A percentile compares a stretch with the other conserved stretches of the same genome.
Evolutionary conservation across 2,329 filamentous ascomycete genomes (phyloP).

Genomic region (Golovinomyces cichoracearum): DNA sequence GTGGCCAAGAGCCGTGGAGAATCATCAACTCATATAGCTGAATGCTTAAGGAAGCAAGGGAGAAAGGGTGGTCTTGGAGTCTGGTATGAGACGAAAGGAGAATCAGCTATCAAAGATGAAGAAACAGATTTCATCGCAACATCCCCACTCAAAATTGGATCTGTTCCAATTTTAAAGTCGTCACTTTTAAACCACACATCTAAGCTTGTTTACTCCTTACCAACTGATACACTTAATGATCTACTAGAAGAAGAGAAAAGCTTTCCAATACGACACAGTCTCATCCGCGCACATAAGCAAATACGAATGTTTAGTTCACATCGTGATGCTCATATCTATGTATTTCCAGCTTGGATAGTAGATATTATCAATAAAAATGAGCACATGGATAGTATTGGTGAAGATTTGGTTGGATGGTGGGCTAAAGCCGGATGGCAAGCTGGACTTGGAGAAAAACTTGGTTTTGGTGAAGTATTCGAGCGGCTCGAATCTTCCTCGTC

Average conservation of each 20-base stretch:
- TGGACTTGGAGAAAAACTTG: constrained; percentile 53
- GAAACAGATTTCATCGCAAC: constrained; percentile 82
- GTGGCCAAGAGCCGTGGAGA: constrained; percentile 23
- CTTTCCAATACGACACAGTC: constrained; percentile 47
- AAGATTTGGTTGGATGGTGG: constrained; percentile 88
- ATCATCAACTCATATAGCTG: constrained; percentile 20
- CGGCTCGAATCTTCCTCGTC: constrained; percentile 19
- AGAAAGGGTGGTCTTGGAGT: constrained; percentile 62
- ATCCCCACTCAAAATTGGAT: constrained; percentile 33
- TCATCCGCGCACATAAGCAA: constrained; percentile 48
- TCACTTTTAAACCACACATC: constrained; percentile 43
- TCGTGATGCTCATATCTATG: constrained; percentile 79
- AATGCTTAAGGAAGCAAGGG: constrained; percentile 28
- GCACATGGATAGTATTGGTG: constrained; percentile 61
- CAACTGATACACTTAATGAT: constrained; percentile 72
- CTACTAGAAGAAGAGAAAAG: constrained; percentile 48
- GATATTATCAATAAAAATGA: constrained; percentile 60
- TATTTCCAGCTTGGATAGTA: constrained; percentile 77
- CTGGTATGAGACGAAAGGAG: constrained; percentile 68
- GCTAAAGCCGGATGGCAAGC: constrained; percentile 81
- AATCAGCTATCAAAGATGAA: constrained; percentile 58
- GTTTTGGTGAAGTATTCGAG: constrained; percentile 39
- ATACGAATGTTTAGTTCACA: constrained; percentile 62
- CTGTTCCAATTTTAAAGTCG: constrained; percentile 31
- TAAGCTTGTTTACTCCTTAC: constrained; percentile 64